A percentile compares a stretch with the other conserved stretches of the same genome.
These are phyloP conservation scores for Trametes hirsuta DNA, from an alignment of 1,284 basidiomycete species.

Conservation along the genomic window DNA sequence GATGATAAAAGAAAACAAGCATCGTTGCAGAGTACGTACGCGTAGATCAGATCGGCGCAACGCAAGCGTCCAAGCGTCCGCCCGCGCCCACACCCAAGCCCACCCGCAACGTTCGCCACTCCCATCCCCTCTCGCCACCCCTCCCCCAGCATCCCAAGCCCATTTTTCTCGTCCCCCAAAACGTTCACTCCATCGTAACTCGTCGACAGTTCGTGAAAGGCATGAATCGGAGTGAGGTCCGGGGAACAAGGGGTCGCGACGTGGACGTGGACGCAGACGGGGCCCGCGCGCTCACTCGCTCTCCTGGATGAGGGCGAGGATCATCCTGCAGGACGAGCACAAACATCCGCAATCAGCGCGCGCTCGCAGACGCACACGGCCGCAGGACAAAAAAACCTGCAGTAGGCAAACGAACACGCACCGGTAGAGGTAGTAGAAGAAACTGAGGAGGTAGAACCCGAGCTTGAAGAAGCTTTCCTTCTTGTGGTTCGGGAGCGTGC, in stretches of 20 bases:
- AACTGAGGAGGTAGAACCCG: constrained; percentile 91
- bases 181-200: constrained; percentile 1
- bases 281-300: constrained; percentile 29
- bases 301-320: constrained; percentile 40
- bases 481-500: constrained; percentile 93
- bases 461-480: constrained; percentile 98
- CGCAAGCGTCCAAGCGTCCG: constrained; percentile 1
- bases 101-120: background rate
- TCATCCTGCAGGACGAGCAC: constrained; percentile 35
- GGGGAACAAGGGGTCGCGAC: background rate
- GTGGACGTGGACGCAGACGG: background rate
- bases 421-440: constrained; percentile 98
- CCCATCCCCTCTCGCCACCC: background rate
- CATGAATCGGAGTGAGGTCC: background rate
- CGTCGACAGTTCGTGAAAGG: constrained; percentile 8
- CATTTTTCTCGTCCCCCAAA: background rate
- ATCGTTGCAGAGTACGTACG: constrained; percentile 8
- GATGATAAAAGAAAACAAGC: constrained; percentile 4
- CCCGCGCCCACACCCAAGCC: background rate
- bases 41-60: constrained; percentile 4
- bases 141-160: background rate
- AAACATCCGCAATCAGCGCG: background rate
- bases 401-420: constrained; percentile 40
- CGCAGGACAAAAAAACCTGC: background rate
- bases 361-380: background rate